Evolutionary conservation across 1,284 basidiomycete genomes (phyloP), one percentile per base, ranked within the genome.

Genomic region (Peniophora sp.): DNA sequence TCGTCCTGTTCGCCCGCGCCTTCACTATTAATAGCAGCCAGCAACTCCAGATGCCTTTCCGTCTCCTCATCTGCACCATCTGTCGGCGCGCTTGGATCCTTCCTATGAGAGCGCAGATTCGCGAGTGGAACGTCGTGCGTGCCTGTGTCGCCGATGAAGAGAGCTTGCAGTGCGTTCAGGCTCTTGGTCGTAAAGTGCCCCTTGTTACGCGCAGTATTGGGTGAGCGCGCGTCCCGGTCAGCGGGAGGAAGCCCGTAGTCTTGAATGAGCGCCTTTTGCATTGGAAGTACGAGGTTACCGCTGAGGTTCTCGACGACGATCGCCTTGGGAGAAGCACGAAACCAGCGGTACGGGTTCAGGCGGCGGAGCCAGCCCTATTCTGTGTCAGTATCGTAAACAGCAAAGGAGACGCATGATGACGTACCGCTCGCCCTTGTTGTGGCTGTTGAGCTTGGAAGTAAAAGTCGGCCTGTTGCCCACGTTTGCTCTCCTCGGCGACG

Each of bases 401-500:
- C n/a, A n/a, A n/a, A n/a, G n/a, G n/a, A n/a, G n/a, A n/a, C n/a
- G n/a, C n/a, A n/a, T n/a, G n/a, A n/a, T n/a, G n/a, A n/a, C n/a
- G n/a, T n/a, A n/a, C n/a, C 19, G 77, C 71, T 27, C 73, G 82
- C 66, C 51, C 70, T 57, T 74, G 64, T 51, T 77, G 69, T 2
- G 75, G 74, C 45, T 76, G 74, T 55, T 79, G 79, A 39, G 72
- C 74, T 9, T 73, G 79, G 70, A 78, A 83, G 59, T 82, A 86
- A 53, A 78, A 70, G 3, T 74, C 83, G 8, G 89, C 82, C 66
- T 98, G 96, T 57, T 88, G 80, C 45, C 81, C 79, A 52, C 86
- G 83, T 70, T 97, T 97, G 45, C 85, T 79, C 64, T 96, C 92
- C 62, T 98, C 96, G 0, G 93, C 92, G 3, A 97, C 82, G 43